These are phyloP conservation scores for Rhytidiadelphus loreus DNA, from an alignment of 225 moss, liverwort and hornwort species.

Conservation along the genomic window DNA sequence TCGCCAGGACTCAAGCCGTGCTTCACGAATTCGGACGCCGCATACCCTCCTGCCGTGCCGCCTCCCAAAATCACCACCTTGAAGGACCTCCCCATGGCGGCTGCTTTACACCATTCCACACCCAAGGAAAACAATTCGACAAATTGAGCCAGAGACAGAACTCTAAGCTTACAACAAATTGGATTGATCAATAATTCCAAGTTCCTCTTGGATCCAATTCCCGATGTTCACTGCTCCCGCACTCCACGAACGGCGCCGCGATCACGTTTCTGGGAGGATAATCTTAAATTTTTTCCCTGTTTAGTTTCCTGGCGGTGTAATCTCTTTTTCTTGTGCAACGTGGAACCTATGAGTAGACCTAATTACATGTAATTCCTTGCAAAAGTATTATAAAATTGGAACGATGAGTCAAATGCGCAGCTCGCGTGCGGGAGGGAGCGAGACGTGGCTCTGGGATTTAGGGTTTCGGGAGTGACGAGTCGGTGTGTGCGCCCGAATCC, in stretches of 20 bases:
- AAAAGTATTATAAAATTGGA: not conserved
- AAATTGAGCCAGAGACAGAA: not conserved
- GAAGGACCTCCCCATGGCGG: slow-evolving; percentile 68
- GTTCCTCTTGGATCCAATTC: not conserved
- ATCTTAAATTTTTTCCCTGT: not conserved
- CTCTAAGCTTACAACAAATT: not conserved
- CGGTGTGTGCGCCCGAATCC: not conserved
- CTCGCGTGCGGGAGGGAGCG: not conserved
- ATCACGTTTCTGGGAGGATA: not conserved
- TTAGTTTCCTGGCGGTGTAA: not conserved
- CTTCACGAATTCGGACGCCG: slow-evolving; percentile 87
- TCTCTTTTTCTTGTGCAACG: not conserved
- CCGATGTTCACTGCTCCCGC: not conserved
- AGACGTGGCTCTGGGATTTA: not conserved
- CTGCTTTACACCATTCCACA: not conserved
- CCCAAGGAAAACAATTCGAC: not conserved
- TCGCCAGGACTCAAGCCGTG: slow-evolving; percentile 52
- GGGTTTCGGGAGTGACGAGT: not conserved
- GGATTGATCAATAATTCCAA: not conserved
- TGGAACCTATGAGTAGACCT: not conserved
- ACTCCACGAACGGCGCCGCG: not conserved
- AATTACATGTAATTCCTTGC: not conserved
- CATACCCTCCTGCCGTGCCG: slow-evolving; percentile 89
- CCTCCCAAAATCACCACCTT: slow-evolving; percentile 87
- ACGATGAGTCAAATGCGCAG: not conserved